Evolutionary conservation across 225 moss, liverwort and hornwort genomes (phyloP), one percentile per base, ranked within the genome.

Genomic region (Polytrichum formosum): DNA sequence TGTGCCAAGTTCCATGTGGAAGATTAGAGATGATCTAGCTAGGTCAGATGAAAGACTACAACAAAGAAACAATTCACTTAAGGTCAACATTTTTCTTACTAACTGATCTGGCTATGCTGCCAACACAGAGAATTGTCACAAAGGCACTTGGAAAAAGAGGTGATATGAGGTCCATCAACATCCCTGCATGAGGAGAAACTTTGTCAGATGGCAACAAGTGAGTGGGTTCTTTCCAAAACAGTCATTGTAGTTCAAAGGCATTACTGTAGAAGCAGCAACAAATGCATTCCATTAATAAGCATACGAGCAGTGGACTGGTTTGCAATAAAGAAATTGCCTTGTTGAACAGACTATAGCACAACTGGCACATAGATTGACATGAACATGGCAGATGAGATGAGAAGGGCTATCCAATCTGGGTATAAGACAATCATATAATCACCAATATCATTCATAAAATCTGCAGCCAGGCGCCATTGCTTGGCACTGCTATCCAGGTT

Each of bases 141-240:
- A 98, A 98, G 62, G 94, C 90, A 62, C 92, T 82, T 65, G 98
- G 94, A 68, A 98, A 94, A 55, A 98, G 90, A 56, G 98, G 98
- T 5, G 98, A 98, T 61, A 98, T 77, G 46, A 98, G 92, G 83
- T 94, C 98, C 94, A 98, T 98, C 65, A 98, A 79, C 98, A 98
- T 98, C 72, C 90, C 98, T 98, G 90, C 85, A 87, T 30, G 77
- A 60, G 26, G 61, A 25, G 56, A 21, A 58, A 20, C 23, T 67
- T 54, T 46, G 67, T 56, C 23, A 67, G 37, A 35, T 5, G 1
- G 19, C 8, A 16, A 26, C 9, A 4, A 46, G 9, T 46, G 54
- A 55, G 23, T 25, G 56, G 29, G 2, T 65, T 25, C 62, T 9
- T 37, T 37, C 37, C 37, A 37, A 37, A 46, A 13, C 46, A 16